Evolutionary conservation across 2,329 filamentous ascomycete genomes (phyloP).

Genomic region (Penicillium nordicum): DNA sequence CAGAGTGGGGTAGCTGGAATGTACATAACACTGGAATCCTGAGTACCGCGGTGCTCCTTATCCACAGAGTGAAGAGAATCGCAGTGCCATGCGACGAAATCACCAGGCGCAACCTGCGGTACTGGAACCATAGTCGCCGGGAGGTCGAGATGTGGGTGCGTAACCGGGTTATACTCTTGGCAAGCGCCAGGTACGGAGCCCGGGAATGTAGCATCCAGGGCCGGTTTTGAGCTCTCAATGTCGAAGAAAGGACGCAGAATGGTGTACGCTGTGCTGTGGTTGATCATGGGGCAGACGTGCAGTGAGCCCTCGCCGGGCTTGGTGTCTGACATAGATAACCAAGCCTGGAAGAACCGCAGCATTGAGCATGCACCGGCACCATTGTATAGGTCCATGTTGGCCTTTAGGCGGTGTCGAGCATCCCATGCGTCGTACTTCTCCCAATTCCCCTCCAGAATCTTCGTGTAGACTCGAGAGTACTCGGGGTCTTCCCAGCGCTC

Average conservation of each 20-base stretch:
- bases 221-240: constrained; percentile 45
- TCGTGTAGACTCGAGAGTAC: constrained; percentile 70
- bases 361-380: constrained; percentile 78
- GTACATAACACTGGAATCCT: constrained; percentile 81
- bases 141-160: constrained; percentile 70
- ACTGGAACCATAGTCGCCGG: constrained; percentile 68
- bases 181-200: constrained; percentile 66
- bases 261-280: constrained; percentile 72
- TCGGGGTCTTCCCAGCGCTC: constrained; percentile 71
- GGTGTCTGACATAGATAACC: constrained; percentile 72
- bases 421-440: constrained; percentile 82
- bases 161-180: constrained; percentile 62
- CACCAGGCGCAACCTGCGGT: constrained; percentile 65
- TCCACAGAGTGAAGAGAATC: constrained; percentile 81
- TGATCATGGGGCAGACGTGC: constrained; percentile 74
- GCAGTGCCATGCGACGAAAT: constrained; percentile 78
- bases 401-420: constrained; percentile 63
- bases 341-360: constrained; percentile 87
- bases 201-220: constrained; percentile 54
- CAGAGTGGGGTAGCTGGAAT: constrained; percentile 84
- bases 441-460: constrained; percentile 72
- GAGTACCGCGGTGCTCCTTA: constrained; percentile 65
- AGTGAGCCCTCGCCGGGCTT: constrained; percentile 74
- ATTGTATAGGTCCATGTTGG: constrained; percentile 71
- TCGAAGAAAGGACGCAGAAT: constrained; percentile 82